Evolutionary conservation across 1,284 basidiomycete genomes (phyloP).

Genomic region (Rhizopogon hawkerae): DNA sequence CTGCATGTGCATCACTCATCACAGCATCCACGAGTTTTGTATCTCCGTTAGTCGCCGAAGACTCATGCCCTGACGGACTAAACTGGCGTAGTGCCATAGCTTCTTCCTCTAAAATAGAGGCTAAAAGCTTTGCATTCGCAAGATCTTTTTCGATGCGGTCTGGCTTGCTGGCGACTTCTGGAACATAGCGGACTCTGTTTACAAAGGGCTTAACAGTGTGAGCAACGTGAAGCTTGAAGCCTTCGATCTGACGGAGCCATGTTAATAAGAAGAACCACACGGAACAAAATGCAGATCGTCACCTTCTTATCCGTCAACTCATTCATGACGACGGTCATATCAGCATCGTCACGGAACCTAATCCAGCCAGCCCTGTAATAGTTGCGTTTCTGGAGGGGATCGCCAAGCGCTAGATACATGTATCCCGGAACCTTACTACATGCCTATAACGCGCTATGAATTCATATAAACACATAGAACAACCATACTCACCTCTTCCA

Average conservation of each 20-base stretch:
- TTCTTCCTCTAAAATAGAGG: conserved; percentile 66
- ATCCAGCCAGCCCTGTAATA: conserved; percentile 92
- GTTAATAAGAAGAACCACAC: neutral
- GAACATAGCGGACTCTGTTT: conserved; percentile 69
- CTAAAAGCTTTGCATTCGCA: conserved; percentile 62
- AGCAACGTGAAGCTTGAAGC: conserved; percentile 84
- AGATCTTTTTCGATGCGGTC: conserved; percentile 75
- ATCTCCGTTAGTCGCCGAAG: conserved; percentile 24
- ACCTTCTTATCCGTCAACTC: conserved; percentile 82
- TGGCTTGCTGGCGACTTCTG: conserved; percentile 71
- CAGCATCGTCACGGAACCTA: conserved; percentile 73
- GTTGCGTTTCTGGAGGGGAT: conserved; percentile 82
- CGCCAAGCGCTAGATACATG: conserved; percentile 79
- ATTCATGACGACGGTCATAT: conserved; percentile 65
- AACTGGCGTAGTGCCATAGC: conserved; percentile 41
- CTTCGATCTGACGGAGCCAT: conserved; percentile 62
- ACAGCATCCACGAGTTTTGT: conserved; percentile 28
- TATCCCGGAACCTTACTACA: conserved; percentile 61
- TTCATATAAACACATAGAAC: conserved; percentile 7
- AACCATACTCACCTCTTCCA: conserved; percentile 68
- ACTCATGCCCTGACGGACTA: conserved; percentile 15
- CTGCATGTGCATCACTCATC: conserved; percentile 35
- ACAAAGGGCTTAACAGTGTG: conserved; percentile 75
- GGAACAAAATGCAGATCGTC: conserved; percentile 9
- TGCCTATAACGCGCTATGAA: conserved; percentile 34